phyloP scores from a whole-genome alignment of 1,284 basidiomycete genomes.

The Irpex rosettiformis region DNA sequence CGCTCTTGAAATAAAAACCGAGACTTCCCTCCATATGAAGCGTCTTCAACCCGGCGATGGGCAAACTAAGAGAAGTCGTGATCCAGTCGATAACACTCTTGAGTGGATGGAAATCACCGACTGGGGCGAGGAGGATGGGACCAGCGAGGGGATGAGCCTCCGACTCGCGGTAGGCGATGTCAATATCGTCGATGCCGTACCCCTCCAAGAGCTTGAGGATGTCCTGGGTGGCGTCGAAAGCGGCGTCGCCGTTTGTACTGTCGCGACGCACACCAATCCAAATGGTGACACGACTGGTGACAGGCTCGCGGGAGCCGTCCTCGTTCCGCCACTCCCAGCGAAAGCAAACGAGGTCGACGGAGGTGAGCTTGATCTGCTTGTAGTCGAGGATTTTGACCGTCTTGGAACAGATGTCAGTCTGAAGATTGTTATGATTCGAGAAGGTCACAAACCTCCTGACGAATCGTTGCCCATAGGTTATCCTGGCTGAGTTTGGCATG shows the following conservation, averaged over 20 bases:
- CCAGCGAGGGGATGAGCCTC: constrained; percentile 19
- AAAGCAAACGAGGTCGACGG: constrained; percentile 33
- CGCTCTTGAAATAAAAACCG: constrained; percentile 33
- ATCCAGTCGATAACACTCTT: constrained; percentile 33
- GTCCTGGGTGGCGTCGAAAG: constrained; percentile 18
- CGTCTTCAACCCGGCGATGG: constrained; percentile 25
- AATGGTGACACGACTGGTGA: constrained; percentile 22
- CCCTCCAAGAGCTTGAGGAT: constrained; percentile 23
- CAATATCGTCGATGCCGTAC: constrained; percentile 25
- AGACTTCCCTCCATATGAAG: constrained; percentile 31
- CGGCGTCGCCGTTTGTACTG: constrained; percentile 20
- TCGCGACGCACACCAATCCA: constrained; percentile 31
- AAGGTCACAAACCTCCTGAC: constrained; percentile 32
- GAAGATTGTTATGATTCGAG: constrained; percentile 26
- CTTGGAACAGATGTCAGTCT: constrained; percentile 35
- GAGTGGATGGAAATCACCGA: constrained; percentile 27
- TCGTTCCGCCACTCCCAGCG: constrained; percentile 8
- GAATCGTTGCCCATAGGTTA: constrained; percentile 32
- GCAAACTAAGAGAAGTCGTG: constrained; percentile 31
- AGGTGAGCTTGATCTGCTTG: constrained; percentile 26
- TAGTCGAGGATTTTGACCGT: constrained; percentile 29
- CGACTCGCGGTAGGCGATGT: constrained; percentile 36
- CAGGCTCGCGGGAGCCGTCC: neutral
- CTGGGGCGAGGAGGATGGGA: constrained; percentile 30
- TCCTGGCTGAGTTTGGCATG: constrained; percentile 11